Evolutionary conservation across 768 basidiomycete genomes (phyloP).

Genomic region (Scleroderma citrinum): DNA sequence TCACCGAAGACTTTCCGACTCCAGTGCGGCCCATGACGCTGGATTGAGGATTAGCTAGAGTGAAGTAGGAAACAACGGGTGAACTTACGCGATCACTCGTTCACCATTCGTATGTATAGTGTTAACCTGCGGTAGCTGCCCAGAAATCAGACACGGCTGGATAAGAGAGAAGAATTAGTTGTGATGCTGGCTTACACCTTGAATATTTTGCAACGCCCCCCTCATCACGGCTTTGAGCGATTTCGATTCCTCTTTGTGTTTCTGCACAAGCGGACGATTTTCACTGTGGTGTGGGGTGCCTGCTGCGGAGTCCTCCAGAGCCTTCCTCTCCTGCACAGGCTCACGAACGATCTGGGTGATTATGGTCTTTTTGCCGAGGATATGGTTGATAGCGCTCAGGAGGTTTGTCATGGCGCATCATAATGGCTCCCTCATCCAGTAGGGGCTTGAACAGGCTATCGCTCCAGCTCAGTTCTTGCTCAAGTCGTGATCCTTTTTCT

Average conservation of each 20-base stretch:
- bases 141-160: no score
- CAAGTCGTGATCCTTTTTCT: constrained; percentile 19
- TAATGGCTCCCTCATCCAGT: constrained; percentile 10
- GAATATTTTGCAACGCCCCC: no score
- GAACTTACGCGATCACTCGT: no score
- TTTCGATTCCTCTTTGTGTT: background rate
- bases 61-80: no score
- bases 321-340: background rate
- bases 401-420: background rate
- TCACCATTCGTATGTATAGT: no score
- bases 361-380: background rate
- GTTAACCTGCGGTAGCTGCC: no score
- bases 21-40: background rate
- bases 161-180: no score
- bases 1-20: background rate
- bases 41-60: background rate
- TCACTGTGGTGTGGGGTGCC: background rate
- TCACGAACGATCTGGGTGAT: background rate
- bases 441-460: background rate
- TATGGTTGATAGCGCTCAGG: background rate
- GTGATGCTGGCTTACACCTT: no score
- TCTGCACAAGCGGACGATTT: background rate
- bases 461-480: constrained; percentile 17
- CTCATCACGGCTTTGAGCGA: background rate
- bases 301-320: background rate